Base-by-base conservation (phyloP, 1,284 basidiomycete genomes). In the Cryptococcus floricola region DNA sequence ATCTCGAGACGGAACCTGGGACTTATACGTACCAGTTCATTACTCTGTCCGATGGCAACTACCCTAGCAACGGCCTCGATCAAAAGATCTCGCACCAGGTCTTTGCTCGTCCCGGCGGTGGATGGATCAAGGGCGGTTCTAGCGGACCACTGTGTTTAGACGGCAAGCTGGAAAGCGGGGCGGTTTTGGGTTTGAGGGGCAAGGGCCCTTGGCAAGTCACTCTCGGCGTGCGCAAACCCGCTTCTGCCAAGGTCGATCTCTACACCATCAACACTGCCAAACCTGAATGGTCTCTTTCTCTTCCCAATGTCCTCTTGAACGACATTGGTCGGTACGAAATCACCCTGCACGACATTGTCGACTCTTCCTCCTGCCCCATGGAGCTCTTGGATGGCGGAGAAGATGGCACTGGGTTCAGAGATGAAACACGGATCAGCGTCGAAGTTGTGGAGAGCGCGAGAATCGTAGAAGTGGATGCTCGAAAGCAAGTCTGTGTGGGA, bases 361-460 rank as follows among this genome's bases (percentile, higher is more conserved):
- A 96, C 75, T 82, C 86, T 14, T 89, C 87, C 23, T 84, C 82
- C 34, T 98, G 95, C 73, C 31, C 31, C 31, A 34, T 34, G 31
- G 31, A 34, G 10, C 31, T 34, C 7, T 10, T 34, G 31, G 31
- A 34, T 10, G 31, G 31, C 31, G 18, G 42, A 10, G 85, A 83
- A 51, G 86, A 87, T 66, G 84, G 84, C 46, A 80, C 83, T 23
- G 75, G 84, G 39, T 86, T 91, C 66, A 82, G 82, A n/a, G 80
- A 84, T 57, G 78, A 78, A 34, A 80, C 84, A 57, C 83, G 83
- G 37, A 83, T 91, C 43, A 85, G 85, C 82, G 81, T 91, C 25
- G 91, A 96, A 62, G 92, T 98, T 10, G 90, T 92, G 6, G 95
- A 98, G 76, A 92, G 90, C 2, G 95, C 95, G 8, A 86, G 90